A percentile compares a stretch with the other conserved stretches of the same genome.
Conservation (phyloP, 768 basidiomycete species). For the Calocybe indica region DNA sequence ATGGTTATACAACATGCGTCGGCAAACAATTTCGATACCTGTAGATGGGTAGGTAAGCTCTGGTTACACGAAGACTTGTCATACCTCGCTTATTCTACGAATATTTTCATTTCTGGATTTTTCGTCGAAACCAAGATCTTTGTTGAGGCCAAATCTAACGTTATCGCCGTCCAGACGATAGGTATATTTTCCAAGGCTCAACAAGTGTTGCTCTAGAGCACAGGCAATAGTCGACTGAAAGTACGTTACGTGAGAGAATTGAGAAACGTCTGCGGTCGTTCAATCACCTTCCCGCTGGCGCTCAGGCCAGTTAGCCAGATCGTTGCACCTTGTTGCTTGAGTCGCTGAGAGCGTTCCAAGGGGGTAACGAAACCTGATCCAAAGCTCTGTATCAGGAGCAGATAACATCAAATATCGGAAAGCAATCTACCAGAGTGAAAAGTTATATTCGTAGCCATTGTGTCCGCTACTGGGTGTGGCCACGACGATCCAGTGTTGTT, state of each 20-base stretch:
- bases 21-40: slow-evolving; percentile 94
- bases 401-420: neutral
- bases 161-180: slow-evolving; percentile 98
- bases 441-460: slow-evolving; percentile 51
- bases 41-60: slow-evolving; percentile 4
- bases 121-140: slow-evolving; percentile 91
- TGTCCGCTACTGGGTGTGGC: neutral
- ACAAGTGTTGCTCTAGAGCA: slow-evolving; percentile 91
- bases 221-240: slow-evolving; percentile 91
- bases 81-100: slow-evolving; percentile 91
- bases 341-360: slow-evolving; percentile 58
- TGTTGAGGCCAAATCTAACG: slow-evolving; percentile 93
- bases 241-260: neutral
- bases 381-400: slow-evolving; percentile 1
- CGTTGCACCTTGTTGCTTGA: slow-evolving; percentile 82
- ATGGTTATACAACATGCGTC: slow-evolving; percentile 81
- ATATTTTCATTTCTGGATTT: slow-evolving; percentile 93
- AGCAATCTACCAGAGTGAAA: slow-evolving; percentile 29
- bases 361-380: slow-evolving; percentile 64
- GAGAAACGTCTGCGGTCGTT: neutral
- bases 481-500: neutral
- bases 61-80: slow-evolving; percentile 9
- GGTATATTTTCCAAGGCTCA: slow-evolving; percentile 78
- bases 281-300: slow-evolving; percentile 83
- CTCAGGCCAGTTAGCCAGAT: slow-evolving; percentile 97